Base-by-base conservation (phyloP, 768 basidiomycete species). In the Pholiota microspora region DNA sequence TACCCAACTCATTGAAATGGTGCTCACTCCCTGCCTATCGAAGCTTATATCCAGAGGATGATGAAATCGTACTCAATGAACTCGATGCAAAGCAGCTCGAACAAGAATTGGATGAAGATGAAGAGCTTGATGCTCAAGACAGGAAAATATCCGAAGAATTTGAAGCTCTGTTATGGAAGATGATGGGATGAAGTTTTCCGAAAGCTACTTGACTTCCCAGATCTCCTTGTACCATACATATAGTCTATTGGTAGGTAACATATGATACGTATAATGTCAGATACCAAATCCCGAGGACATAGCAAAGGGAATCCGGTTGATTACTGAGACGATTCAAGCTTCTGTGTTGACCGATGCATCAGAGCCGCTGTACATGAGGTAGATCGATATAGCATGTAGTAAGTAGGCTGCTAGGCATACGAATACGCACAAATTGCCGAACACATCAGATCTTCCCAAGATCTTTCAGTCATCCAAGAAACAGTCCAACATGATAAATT, bases 131-230 rank as follows among this genome's bases (percentile, higher is more conserved):
- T 45, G 27, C 13, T 16, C 34, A 58, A 45, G 67, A 69, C 47
- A 25, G 46, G 25, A 28, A 25, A 25, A 31, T 57, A 12, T 75
- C 71, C 21, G 61, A 54, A 28, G 55, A 50, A 18, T 71, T 75
- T 49, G 80, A 85, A 64, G 57, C 61, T 53, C n/a, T 65, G 82
- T 23, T 83, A 79, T 81, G 59, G 60, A 51, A 21, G 21, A 8
- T 12, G n/a, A n/a, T n/a, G n/a, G n/a, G n/a, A n/a, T n/a, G n/a
- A n/a, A n/a, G n/a, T n/a, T n/a, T n/a, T n/a, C n/a, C n/a, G n/a
- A n/a, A n/a, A n/a, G n/a, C n/a, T n/a, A n/a, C n/a, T n/a, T n/a
- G n/a, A n/a, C n/a, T n/a, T n/a, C n/a, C n/a, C n/a, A n/a, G n/a
- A n/a, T n/a, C n/a, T n/a, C n/a, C n/a, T n/a, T n/a, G n/a, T n/a